phyloP scores from a whole-genome alignment of 1,284 basidiomycete species.

The Leccinum pallidistipes region DNA sequence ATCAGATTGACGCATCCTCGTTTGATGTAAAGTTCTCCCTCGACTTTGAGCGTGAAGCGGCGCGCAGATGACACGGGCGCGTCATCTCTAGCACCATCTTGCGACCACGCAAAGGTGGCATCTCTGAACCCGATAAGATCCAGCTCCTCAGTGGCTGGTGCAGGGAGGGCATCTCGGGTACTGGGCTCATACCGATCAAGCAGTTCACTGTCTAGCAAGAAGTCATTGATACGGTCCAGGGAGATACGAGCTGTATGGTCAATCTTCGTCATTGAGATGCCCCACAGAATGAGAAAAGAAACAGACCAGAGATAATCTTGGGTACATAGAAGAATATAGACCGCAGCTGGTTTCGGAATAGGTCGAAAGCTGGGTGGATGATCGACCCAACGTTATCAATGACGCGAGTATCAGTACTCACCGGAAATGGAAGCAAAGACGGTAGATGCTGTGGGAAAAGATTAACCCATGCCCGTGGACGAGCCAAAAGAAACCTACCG shows the following conservation, averaged over 20 bases:
- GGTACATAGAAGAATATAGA: slow-evolving; percentile 1
- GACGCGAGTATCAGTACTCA: neutral
- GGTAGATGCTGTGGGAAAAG: neutral
- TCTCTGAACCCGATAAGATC: slow-evolving; percentile 1
- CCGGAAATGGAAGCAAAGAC: slow-evolving; percentile 1
- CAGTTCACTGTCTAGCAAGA: neutral
- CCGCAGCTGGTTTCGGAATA: neutral
- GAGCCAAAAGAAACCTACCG: neutral
- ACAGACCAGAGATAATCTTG: slow-evolving; percentile 1
- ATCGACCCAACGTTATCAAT: neutral
- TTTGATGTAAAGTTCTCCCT: neutral
- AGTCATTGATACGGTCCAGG: neutral
- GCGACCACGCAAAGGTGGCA: neutral
- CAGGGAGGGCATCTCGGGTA: neutral
- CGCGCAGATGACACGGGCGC: neutral
- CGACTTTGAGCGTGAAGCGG: slow-evolving; percentile 1
- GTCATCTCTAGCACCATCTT: neutral
- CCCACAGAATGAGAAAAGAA: neutral
- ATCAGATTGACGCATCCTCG: neutral
- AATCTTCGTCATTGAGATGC: neutral
- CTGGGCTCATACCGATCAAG: neutral
- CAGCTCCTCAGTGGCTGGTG: neutral
- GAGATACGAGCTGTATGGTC: neutral
- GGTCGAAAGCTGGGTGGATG: neutral
- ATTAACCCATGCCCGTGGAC: neutral